phyloP scores from a whole-genome alignment of 345 rosid species.

The Raphanus raphanistrum region DNA sequence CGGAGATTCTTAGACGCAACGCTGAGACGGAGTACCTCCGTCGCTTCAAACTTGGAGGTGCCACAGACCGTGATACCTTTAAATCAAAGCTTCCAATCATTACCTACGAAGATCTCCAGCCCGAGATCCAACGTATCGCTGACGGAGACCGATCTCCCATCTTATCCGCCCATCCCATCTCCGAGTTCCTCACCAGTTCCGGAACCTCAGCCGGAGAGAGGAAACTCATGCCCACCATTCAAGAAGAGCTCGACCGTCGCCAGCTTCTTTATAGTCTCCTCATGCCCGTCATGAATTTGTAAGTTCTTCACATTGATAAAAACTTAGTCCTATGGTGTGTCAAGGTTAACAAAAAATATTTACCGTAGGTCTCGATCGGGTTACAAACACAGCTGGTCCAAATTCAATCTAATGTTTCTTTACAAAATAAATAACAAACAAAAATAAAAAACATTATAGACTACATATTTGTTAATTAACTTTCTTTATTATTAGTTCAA shows the following conservation, averaged over 20 bases:
- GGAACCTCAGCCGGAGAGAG: constrained; percentile 99
- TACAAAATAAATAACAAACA: not conserved
- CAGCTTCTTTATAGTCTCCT: constrained; percentile 85
- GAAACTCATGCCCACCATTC: constrained; percentile 92
- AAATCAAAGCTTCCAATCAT: constrained; percentile 73
- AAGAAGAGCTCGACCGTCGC: constrained; percentile 90
- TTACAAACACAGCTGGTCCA: not conserved
- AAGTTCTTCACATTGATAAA: constrained; percentile 31
- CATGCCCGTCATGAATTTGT: constrained; percentile 99
- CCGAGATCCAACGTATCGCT: constrained; percentile 91
- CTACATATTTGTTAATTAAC: not conserved
- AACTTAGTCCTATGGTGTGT: not conserved
- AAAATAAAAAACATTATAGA: constrained; percentile 1
- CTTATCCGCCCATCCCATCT: constrained; percentile 78
- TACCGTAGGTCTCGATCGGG: not conserved
- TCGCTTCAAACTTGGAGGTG: constrained; percentile 54
- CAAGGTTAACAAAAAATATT: not conserved
- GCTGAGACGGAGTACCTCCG: constrained; percentile 69
- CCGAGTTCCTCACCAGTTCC: constrained; percentile 98
- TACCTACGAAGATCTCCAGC: constrained; percentile 82
- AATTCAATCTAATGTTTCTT: not conserved
- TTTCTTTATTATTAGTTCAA: constrained; percentile 7
- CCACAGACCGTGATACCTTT: constrained; percentile 66
- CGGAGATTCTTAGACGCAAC: constrained; percentile 68
- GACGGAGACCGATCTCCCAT: constrained; percentile 87